Conservation (phyloP, 768 basidiomycete species). For the Melanogaster broomeanus region DNA sequence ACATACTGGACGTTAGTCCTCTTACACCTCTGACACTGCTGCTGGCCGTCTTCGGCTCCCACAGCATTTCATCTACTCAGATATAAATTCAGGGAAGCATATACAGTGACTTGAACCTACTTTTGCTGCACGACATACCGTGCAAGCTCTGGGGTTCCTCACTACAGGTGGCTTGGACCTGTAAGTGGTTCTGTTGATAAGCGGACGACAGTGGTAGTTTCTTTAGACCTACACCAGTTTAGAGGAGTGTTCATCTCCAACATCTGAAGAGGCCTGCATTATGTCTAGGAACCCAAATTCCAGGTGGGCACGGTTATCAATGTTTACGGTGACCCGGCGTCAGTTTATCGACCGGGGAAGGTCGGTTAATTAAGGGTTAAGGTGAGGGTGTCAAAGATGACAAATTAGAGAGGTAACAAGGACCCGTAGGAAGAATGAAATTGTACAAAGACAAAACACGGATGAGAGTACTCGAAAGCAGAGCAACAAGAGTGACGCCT, state of each 20-base stretch:
- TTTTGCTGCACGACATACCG: slow-evolving; percentile 84
- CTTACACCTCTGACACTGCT: slow-evolving; percentile 81
- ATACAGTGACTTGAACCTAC: slow-evolving; percentile 36
- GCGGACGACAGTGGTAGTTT: slow-evolving; percentile 7
- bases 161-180: slow-evolving; percentile 47
- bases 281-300: slow-evolving; percentile 17
- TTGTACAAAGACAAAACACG: background rate
- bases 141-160: slow-evolving; percentile 67
- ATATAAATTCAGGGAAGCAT: slow-evolving; percentile 16
- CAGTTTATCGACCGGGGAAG: slow-evolving; percentile 43
- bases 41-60: slow-evolving; percentile 82
- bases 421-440: background rate
- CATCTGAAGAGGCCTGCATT: slow-evolving; percentile 31
- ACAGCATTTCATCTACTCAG: slow-evolving; percentile 85
- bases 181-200: slow-evolving; percentile 8
- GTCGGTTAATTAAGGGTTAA: slow-evolving; percentile 41
- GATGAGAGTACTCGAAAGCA: slow-evolving; percentile 8
- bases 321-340: slow-evolving; percentile 41
- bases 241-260: slow-evolving; percentile 30
- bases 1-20: slow-evolving; percentile 76
- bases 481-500: slow-evolving; percentile 12
- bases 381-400: slow-evolving; percentile 24
- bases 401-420: slow-evolving; percentile 6
- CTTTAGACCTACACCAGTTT: slow-evolving; percentile 26
- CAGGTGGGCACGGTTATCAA: slow-evolving; percentile 37